phyloP scores from a whole-genome alignment of 78 protist species.

The Dictyostelium citrinum region DNA sequence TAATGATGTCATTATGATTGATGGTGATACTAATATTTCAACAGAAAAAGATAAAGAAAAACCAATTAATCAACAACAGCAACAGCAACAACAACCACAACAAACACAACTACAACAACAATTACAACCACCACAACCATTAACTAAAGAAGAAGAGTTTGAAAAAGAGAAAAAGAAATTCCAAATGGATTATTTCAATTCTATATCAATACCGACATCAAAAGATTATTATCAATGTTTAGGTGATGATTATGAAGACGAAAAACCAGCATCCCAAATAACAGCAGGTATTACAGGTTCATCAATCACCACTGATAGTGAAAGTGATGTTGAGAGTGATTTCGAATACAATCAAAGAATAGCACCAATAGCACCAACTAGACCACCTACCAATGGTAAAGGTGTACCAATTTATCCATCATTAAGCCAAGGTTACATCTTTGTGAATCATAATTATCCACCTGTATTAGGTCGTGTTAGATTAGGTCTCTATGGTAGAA shows the following conservation, averaged over 20 bases:
- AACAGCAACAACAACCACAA: neutral
- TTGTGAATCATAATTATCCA: slow-evolving; percentile 46
- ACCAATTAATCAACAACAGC: neutral
- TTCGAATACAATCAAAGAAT: neutral
- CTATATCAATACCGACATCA: slow-evolving; percentile 4
- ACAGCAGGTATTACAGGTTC: neutral
- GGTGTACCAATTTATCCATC: slow-evolving; percentile 71
- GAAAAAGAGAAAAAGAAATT: slow-evolving; percentile 1
- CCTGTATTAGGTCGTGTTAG: slow-evolving; percentile 56
- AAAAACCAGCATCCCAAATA: neutral
- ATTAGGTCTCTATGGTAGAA: slow-evolving; percentile 34
- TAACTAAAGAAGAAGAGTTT: neutral
- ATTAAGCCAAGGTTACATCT: slow-evolving; percentile 39
- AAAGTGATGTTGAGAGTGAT: neutral
- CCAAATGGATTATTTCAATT: neutral
- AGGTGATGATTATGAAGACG: neutral
- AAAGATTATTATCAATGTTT: slow-evolving; percentile 1
- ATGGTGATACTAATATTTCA: neutral
- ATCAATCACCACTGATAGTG: neutral
- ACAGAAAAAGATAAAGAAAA: neutral
- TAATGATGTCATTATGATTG: neutral
- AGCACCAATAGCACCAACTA: neutral
- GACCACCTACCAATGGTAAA: slow-evolving; percentile 14
- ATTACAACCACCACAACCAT: neutral
- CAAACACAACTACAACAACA: neutral